Evolutionary conservation across 331 rosid species (phyloP).

Genomic region (Malus hybrid): DNA sequence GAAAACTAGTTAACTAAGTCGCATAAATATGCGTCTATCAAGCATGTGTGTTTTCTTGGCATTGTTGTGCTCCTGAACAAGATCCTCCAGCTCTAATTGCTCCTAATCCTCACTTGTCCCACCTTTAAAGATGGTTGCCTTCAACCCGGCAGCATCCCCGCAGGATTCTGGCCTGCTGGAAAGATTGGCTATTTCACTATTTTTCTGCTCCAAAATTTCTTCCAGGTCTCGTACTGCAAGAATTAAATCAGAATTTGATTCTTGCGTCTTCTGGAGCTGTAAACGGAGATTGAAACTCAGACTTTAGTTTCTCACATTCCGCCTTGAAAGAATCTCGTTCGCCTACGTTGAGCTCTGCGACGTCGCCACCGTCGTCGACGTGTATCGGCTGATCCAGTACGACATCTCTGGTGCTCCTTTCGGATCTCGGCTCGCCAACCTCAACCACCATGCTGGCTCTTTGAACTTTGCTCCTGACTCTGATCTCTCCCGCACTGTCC

Average conservation of each 20-base stretch:
- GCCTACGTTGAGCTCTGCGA: slow-evolving; percentile 91
- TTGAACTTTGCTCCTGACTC: slow-evolving; percentile 66
- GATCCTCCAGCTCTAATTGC: slow-evolving; percentile 68
- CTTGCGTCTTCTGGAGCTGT: slow-evolving; percentile 86
- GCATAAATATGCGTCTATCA: too few relatives aligned
- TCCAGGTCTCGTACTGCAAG: slow-evolving; percentile 86
- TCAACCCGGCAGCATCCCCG: slow-evolving; percentile 29
- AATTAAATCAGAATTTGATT: slow-evolving; percentile 80
- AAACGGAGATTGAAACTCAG: slow-evolving; percentile 68
- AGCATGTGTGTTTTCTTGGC: slow-evolving; percentile 44
- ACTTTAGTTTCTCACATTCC: slow-evolving; percentile 63
- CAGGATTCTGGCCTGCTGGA: slow-evolving; percentile 10
- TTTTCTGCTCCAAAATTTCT: slow-evolving; percentile 78
- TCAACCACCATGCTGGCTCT: slow-evolving; percentile 92
- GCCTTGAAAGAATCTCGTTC: slow-evolving; percentile 59
- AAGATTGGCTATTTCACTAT: slow-evolving; percentile 24
- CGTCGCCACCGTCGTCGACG: slow-evolving; percentile 95
- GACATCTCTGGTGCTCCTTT: slow-evolving; percentile 82
- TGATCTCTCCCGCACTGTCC: slow-evolving; percentile 95
- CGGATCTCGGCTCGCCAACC: slow-evolving; percentile 91
- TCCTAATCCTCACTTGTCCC: slow-evolving; percentile 55
- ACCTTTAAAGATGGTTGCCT: slow-evolving; percentile 30
- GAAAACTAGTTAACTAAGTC: too few relatives aligned
- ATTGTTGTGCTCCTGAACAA: slow-evolving; percentile 44
- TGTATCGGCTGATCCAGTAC: slow-evolving; percentile 88